phyloP scores from a whole-genome alignment of 2,329 filamentous ascomycete genomes.

The Helotiales sp. region DNA sequence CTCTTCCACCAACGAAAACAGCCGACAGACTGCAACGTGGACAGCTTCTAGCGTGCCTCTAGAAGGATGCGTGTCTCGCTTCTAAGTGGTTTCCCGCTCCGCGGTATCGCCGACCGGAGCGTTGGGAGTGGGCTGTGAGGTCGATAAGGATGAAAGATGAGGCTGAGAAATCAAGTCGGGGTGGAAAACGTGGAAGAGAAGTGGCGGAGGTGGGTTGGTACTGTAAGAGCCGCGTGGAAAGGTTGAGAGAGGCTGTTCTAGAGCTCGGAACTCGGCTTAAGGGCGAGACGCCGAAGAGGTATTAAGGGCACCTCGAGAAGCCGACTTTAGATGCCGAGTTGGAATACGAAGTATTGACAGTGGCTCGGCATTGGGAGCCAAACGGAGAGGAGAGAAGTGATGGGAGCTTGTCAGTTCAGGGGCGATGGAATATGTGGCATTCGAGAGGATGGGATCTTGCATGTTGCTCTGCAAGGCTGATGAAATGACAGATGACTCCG shows the following conservation, averaged over 20 bases:
- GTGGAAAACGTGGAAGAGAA: no score
- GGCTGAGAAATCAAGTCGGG: background rate
- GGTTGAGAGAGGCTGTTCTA: background rate
- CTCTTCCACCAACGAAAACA: background rate
- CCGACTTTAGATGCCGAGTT: no score
- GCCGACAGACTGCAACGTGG: background rate
- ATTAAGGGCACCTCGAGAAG: no score
- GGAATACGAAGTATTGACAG: no score
- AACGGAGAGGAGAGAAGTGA: no score
- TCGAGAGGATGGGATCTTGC: no score
- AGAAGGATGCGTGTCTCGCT: background rate
- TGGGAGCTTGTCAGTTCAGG: no score
- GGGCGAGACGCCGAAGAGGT: no score
- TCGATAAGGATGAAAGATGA: background rate
- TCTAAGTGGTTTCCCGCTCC: background rate
- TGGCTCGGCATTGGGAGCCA: no score
- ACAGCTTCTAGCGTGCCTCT: background rate
- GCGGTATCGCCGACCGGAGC: background rate
- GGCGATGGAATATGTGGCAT: no score
- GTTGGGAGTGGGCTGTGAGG: background rate
- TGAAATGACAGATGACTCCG: no score
- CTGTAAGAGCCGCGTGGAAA: background rate
- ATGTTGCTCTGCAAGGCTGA: no score
- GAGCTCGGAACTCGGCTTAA: background rate
- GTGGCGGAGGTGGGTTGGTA: background rate